Evolutionary conservation across 164 flowering plant species (phyloP).

Genomic region (Berberis thunbergii): DNA sequence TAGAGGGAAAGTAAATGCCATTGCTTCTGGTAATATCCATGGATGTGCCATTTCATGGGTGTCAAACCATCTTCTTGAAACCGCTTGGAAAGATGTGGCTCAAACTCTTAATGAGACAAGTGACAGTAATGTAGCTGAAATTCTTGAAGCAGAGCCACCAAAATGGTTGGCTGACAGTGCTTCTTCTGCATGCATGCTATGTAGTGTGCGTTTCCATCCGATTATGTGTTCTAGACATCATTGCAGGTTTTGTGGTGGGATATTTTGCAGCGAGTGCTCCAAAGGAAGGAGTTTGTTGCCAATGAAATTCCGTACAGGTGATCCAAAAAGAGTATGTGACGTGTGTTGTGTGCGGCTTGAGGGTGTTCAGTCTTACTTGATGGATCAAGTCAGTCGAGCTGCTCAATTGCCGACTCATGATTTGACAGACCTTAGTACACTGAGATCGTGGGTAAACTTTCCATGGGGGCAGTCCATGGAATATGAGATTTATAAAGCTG

Average conservation of each 20-base stretch:
- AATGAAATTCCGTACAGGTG: constrained; percentile 42
- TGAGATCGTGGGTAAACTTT: constrained; percentile 93
- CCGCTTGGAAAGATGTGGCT: constrained; percentile 96
- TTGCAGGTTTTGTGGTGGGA: constrained; percentile 91
- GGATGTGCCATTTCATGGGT: constrained; percentile 39
- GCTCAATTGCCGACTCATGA: constrained; percentile 89
- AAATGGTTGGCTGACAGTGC: constrained; percentile 92
- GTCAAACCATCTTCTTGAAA: constrained; percentile 61
- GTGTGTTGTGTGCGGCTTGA: constrained; percentile 89
- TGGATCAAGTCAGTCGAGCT: constrained; percentile 92
- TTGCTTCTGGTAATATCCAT: constrained; percentile 54
- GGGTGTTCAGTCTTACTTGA: constrained; percentile 67
- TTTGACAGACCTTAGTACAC: constrained; percentile 89
- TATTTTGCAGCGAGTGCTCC: constrained; percentile 79
- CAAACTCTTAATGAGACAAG: constrained; percentile 79
- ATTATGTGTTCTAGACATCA: constrained; percentile 93
- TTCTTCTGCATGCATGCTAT: constrained; percentile 87
- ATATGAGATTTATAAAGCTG: constrained; percentile 90
- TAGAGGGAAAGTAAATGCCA: constrained; percentile 61
- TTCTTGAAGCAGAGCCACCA: constrained; percentile 84
- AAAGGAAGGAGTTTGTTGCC: constrained; percentile 90
- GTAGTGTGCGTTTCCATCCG: constrained; percentile 84
- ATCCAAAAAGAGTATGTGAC: constrained; percentile 90
- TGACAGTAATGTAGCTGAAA: constrained; percentile 42
- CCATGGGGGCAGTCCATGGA: constrained; percentile 99